Conservation (phyloP, 306 rosid genomes). For the Rosa rugosa region DNA sequence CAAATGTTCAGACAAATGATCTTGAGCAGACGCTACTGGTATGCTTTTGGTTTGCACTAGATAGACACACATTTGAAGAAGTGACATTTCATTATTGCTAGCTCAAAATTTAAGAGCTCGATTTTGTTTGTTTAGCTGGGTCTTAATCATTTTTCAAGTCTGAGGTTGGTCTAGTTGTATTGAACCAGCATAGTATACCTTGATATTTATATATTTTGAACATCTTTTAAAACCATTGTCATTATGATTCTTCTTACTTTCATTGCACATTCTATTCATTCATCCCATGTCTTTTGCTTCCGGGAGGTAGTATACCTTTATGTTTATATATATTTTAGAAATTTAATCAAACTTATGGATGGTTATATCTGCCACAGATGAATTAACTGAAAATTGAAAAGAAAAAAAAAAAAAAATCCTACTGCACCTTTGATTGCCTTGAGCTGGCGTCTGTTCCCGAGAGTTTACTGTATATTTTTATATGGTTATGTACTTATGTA, state of each 20-base stretch:
- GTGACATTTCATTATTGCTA: not conserved
- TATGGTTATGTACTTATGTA: not conserved
- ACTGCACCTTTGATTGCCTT: not conserved
- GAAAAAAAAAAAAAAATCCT: not conserved
- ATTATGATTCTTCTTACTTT: not conserved
- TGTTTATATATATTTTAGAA: not conserved
- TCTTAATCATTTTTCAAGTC: conserved; percentile 11
- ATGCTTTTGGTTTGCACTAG: conserved; percentile 23
- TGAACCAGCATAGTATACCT: not conserved
- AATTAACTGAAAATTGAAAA: not conserved
- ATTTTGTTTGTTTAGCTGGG: conserved; percentile 1
- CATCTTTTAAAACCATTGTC: not conserved
- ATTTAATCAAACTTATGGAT: not conserved
- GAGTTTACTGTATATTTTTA: conserved; percentile 6
- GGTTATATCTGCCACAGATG: not conserved
- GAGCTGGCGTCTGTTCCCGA: conserved; percentile 1
- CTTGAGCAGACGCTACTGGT: conserved; percentile 89
- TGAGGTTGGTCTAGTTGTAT: not conserved
- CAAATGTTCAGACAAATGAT: conserved; percentile 78
- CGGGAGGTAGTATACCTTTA: not conserved
- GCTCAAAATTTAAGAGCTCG: not conserved
- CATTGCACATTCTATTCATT: not conserved
- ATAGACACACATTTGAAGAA: not conserved
- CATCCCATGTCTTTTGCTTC: not conserved
- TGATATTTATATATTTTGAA: not conserved